A percentile compares a stretch with the other conserved stretches of the same genome.
Conservation (phyloP, 208 protist genomes). For the Giardia duodenalis region DNA sequence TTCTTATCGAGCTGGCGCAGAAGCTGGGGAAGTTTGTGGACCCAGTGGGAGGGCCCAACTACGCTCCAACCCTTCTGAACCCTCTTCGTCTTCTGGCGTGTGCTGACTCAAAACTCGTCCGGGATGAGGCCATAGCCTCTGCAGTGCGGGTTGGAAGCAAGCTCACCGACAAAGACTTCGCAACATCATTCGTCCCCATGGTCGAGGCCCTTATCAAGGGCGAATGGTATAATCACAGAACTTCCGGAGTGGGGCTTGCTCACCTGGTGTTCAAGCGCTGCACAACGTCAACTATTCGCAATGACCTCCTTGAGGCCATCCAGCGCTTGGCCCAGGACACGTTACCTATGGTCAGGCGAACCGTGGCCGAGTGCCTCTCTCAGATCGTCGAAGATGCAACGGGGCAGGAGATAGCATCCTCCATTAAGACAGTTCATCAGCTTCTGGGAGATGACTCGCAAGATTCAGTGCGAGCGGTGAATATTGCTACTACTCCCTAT, state of each 20-base stretch:
- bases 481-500: not conserved
- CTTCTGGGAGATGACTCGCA: not conserved
- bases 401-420: not conserved
- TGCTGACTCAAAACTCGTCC: constrained; percentile 25
- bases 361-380: not conserved
- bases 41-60: not conserved
- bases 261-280: not conserved
- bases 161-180: not conserved
- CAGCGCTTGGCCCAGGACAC: not conserved
- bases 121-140: not conserved
- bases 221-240: constrained; percentile 21
- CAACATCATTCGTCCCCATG: not conserved
- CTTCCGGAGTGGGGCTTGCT: not conserved
- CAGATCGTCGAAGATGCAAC: not conserved
- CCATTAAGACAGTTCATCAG: not conserved
- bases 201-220: not conserved
- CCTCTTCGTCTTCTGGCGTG: not conserved
- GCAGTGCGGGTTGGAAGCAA: not conserved
- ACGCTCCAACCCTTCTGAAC: not conserved
- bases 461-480: constrained; percentile 14
- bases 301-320: not conserved
- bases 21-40: not conserved
- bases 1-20: not conserved
- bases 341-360: constrained; percentile 1
- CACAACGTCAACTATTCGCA: not conserved